Evolutionary conservation across 148 eudicot genomes (phyloP), one percentile per base, ranked within the genome.

Genomic region (Silene uniflora): DNA sequence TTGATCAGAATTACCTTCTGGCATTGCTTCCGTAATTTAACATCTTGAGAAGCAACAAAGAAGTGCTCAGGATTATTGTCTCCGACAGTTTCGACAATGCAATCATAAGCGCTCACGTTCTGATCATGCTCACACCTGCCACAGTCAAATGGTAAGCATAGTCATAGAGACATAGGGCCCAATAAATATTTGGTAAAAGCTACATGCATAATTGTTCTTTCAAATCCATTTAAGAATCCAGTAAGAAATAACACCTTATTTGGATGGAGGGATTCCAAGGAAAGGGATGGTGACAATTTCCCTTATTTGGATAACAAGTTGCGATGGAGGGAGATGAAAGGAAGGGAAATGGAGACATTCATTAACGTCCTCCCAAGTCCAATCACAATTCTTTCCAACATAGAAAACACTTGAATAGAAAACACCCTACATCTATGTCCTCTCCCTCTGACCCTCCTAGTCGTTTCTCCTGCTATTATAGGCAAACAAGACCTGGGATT

Each of bases 61-160:
- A 95, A 95, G 81, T 95, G 98, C 80, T 95, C 98, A 2, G 81
- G 74, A 75, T 95, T 95, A 13, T 83, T 88, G 52, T 84, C 91
- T 27, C 93, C 93, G 73, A 95, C 77, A 74, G 87, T 79, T 35
- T 92, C 92, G 23, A 69, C 71, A 63, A 95, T 80, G 84, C 98
- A 95, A 83, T 84, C 88, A 21, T 83, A 85, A 44, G 93, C 98
- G 81, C 89, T 88, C 85, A 79, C 88, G 75, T 87, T 83, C 78
- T 81, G 84, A 77, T 90, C 98, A 83, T 95, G 98, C 72, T 87
- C 93, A 81, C 98, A 95, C 79, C 98, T 95, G 87, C 29, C 58
- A 74, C 63, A 60, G 69, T 21, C 73, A 70, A 25, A 77, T 29
- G 55, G 25, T 16, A 52, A 75, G 63, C 32, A 67, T 18, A 67